Evolutionary conservation across 129 eudicot species (phyloP).

Genomic region (carrot (Daucus carota)): DNA sequence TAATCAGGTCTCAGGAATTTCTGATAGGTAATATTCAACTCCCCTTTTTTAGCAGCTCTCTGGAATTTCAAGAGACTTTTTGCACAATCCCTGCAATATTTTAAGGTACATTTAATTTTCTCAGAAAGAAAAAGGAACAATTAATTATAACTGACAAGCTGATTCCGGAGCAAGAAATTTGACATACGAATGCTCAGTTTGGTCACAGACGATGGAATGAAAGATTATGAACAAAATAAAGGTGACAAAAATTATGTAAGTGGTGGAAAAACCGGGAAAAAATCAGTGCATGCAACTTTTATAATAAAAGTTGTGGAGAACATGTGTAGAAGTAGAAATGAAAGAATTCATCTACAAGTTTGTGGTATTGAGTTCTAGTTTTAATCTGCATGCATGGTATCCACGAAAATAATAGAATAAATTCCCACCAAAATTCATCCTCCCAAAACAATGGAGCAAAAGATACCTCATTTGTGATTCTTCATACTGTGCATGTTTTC

Average conservation of each 20-base stretch:
- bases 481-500: conserved; percentile 62
- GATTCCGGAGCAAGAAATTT: not conserved
- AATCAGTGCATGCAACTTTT: not conserved
- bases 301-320: not conserved
- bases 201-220: not conserved
- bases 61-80: conserved; percentile 70
- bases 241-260: not conserved
- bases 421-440: not conserved
- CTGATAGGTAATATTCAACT: conserved; percentile 61
- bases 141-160: not conserved
- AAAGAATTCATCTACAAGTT: not conserved
- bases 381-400: not conserved
- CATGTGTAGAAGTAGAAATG: not conserved
- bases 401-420: not conserved
- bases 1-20: conserved; percentile 41
- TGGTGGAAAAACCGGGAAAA: not conserved
- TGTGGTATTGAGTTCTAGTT: not conserved
- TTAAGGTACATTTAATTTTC: not conserved
- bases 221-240: not conserved
- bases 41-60: conserved; percentile 46
- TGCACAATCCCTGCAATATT: conserved; percentile 60
- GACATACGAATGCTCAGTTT: not conserved
- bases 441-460: not conserved
- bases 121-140: not conserved
- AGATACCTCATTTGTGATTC: conserved; percentile 60